Evolutionary conservation across 208 protist species (phyloP).

Genomic region (Leishmania braziliensis): DNA sequence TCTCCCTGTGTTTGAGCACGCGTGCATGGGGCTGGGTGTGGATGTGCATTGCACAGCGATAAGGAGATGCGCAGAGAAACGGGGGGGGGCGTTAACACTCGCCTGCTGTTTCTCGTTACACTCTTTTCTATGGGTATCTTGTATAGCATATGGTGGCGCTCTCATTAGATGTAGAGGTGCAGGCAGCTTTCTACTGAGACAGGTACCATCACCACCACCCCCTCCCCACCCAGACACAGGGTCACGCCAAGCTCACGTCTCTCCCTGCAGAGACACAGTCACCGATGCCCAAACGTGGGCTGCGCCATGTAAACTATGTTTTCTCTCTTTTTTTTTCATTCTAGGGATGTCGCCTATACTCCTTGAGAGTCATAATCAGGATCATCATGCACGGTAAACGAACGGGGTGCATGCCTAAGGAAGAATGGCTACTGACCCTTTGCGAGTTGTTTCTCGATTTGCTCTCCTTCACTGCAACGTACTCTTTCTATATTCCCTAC

Average conservation of each 20-base stretch:
- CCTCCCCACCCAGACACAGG: neutral
- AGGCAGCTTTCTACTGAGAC: neutral
- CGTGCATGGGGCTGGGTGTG: neutral
- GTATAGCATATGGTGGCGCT: neutral
- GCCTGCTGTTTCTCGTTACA: slow-evolving; percentile 9
- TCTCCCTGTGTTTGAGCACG: neutral
- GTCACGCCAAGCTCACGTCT: neutral
- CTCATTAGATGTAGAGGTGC: slow-evolving; percentile 3
- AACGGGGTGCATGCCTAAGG: neutral
- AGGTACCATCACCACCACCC: neutral
- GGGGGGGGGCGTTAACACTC: neutral
- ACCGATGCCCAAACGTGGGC: neutral
- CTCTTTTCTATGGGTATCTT: neutral
- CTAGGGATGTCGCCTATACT: neutral
- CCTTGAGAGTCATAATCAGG: neutral
- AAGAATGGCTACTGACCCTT: neutral
- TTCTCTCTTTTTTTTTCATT: neutral
- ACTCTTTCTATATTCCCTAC: neutral
- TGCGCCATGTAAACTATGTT: neutral
- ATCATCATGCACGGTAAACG: neutral
- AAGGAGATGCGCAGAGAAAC: neutral
- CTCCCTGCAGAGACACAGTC: neutral
- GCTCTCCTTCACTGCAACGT: neutral
- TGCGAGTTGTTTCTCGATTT: neutral
- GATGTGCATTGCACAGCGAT: neutral